Percentiles rank a stretch among this genome's conserved stretches.
phyloP scores from a whole-genome alignment of 1,139 yeast species.

The Suhomyces kunorum region DNA sequence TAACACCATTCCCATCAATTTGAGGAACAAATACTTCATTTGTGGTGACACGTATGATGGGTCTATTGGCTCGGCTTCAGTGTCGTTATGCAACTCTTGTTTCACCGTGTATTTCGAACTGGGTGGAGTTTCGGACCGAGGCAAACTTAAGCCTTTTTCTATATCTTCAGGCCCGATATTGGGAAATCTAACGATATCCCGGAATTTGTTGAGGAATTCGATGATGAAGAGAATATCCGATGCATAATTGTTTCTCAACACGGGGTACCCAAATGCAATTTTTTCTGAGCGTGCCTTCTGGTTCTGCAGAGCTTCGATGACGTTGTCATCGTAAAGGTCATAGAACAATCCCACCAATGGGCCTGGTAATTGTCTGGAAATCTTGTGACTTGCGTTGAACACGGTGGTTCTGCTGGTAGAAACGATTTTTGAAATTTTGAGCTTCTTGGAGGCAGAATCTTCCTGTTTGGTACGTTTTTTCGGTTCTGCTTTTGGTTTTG shows the following conservation, averaged over 20 bases:
- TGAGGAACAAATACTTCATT: conserved; percentile 40
- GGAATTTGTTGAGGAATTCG: conserved; percentile 47
- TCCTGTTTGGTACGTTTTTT: conserved; percentile 9
- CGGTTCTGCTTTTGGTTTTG: not conserved
- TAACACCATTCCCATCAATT: conserved; percentile 39
- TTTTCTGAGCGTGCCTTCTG: conserved; percentile 16
- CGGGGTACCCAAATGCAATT: conserved; percentile 36
- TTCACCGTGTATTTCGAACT: conserved; percentile 1
- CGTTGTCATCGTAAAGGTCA: conserved; percentile 42
- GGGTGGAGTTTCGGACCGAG: conserved; percentile 8
- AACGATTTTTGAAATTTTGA: conserved; percentile 11
- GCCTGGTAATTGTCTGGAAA: conserved; percentile 42
- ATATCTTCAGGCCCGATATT: conserved; percentile 50
- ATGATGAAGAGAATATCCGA: conserved; percentile 45
- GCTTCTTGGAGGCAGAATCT: conserved; percentile 6
- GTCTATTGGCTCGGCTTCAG: conserved; percentile 1
- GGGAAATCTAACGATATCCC: conserved; percentile 27
- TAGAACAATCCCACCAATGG: conserved; percentile 41
- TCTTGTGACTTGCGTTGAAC: conserved; percentile 29
- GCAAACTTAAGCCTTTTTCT: conserved; percentile 50
- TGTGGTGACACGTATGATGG: conserved; percentile 26
- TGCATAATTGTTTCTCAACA: conserved; percentile 41
- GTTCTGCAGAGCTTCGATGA: conserved; percentile 26
- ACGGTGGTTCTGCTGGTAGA: conserved; percentile 36
- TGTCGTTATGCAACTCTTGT: not conserved